A percentile compares a stretch with the other conserved stretches of the same genome.
Evolutionary conservation across 306 rosid genomes (phyloP).

Genomic region (Dryas octopetala): DNA sequence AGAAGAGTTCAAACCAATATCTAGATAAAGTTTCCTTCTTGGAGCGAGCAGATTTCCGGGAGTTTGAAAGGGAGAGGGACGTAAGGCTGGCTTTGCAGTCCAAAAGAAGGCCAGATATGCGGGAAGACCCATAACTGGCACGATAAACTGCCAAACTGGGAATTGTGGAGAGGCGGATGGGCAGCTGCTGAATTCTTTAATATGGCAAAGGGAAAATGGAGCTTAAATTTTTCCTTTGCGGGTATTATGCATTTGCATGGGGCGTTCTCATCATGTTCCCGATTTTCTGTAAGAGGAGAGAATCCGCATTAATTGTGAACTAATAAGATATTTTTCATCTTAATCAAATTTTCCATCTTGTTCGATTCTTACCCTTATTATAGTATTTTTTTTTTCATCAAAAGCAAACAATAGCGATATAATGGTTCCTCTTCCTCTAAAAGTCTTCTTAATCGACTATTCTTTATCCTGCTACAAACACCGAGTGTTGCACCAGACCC

Average conservation of each 20-base stretch:
- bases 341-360: background rate
- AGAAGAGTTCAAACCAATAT: conserved; percentile 96
- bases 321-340: conserved; percentile 14
- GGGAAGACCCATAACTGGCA: conserved; percentile 55
- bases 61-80: conserved; percentile 97
- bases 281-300: conserved; percentile 21
- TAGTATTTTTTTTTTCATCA: background rate
- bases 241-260: conserved; percentile 23
- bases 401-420: background rate
- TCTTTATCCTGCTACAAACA: background rate
- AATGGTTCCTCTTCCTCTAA: background rate
- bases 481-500: background rate
- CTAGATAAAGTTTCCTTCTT: conserved; percentile 83
- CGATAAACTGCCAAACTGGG: background rate
- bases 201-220: too few species aligned
- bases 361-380: background rate
- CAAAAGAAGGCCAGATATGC: conserved; percentile 79
- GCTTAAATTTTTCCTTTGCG: background rate
- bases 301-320: conserved; percentile 23
- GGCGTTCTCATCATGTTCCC: conserved; percentile 22
- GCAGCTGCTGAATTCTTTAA: conserved; percentile 16
- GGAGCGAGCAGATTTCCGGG: conserved; percentile 93
- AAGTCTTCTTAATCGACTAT: background rate
- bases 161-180: background rate
- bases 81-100: conserved; percentile 78